phyloP scores from a whole-genome alignment of 495 filamentous ascomycete genomes.

The Platismatia glauca region DNA sequence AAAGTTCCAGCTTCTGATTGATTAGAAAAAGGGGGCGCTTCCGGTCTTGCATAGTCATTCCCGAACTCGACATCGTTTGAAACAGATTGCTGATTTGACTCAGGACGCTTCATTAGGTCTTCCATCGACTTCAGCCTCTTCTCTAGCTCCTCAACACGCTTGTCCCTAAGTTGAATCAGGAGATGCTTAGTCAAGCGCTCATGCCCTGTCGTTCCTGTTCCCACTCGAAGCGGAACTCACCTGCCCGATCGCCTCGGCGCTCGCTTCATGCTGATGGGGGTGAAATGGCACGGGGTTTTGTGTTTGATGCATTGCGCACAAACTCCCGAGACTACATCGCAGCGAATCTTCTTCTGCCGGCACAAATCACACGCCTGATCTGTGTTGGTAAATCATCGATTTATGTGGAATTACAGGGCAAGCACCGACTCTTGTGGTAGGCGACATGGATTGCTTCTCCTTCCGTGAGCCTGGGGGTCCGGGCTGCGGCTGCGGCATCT shows the following conservation, averaged over 20 bases:
- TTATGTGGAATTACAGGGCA: background rate
- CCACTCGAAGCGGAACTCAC: background rate
- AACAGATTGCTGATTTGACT: background rate
- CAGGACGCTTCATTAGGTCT: background rate
- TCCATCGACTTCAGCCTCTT: background rate
- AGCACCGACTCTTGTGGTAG: background rate
- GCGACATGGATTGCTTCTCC: background rate
- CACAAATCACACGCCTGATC: background rate
- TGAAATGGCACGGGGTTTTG: background rate
- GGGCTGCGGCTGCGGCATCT: no score
- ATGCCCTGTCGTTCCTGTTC: background rate
- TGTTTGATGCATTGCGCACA: background rate
- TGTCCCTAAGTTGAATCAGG: background rate
- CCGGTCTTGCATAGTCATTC: background rate
- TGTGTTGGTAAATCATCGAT: background rate
- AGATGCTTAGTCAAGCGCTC: background rate
- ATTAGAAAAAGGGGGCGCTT: background rate
- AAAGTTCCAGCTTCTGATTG: background rate
- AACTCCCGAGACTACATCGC: background rate
- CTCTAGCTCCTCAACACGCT: background rate
- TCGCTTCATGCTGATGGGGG: background rate
- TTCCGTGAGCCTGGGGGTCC: background rate
- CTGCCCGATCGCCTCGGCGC: background rate
- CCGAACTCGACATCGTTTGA: background rate
- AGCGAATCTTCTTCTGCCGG: background rate